Percentiles rank a stretch among this genome's conserved stretches.
These are phyloP conservation scores for Hordeum pubiflorum DNA, from an alignment of 202 grass and related monocot genomes.

Conservation along the genomic window DNA sequence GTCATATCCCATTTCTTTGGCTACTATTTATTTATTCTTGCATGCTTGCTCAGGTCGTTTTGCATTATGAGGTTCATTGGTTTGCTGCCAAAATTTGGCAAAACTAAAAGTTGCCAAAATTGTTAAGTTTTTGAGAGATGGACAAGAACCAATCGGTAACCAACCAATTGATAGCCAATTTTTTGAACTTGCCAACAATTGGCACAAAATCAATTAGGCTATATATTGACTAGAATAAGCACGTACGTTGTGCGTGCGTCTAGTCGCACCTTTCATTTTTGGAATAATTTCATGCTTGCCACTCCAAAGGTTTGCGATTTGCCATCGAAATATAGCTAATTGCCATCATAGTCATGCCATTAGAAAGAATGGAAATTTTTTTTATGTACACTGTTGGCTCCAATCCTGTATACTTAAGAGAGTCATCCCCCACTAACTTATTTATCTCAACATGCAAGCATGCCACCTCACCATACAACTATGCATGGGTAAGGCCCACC, in stretches of 20 bases:
- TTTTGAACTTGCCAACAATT: too few relatives aligned
- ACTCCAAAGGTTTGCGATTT: not conserved
- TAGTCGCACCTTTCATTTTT: conserved; percentile 14
- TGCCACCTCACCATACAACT: too few relatives aligned
- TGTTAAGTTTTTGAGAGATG: too few relatives aligned
- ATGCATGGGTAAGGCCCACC: too few relatives aligned
- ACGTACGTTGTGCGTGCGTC: conserved; percentile 4
- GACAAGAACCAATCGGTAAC: too few relatives aligned
- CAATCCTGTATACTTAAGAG: not conserved
- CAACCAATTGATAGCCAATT: too few relatives aligned
- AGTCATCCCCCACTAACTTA: too few relatives aligned
- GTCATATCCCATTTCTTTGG: conserved; percentile 6
- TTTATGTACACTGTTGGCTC: not conserved
- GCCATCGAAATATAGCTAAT: not conserved
- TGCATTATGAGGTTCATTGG: not conserved
- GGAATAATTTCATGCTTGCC: not conserved
- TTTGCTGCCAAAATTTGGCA: too few relatives aligned
- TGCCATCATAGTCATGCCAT: not conserved
- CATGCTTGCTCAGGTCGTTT: conserved; percentile 9
- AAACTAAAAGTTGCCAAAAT: too few relatives aligned
- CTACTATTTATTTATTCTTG: not conserved
- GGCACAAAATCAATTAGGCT: too few relatives aligned
- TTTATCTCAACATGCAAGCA: too few relatives aligned
- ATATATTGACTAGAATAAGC: not conserved
- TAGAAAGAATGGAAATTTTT: not conserved